These are phyloP conservation scores for Clarireedia hainanense DNA, from an alignment of 2,329 filamentous ascomycete genomes.

Conservation along the genomic window DNA sequence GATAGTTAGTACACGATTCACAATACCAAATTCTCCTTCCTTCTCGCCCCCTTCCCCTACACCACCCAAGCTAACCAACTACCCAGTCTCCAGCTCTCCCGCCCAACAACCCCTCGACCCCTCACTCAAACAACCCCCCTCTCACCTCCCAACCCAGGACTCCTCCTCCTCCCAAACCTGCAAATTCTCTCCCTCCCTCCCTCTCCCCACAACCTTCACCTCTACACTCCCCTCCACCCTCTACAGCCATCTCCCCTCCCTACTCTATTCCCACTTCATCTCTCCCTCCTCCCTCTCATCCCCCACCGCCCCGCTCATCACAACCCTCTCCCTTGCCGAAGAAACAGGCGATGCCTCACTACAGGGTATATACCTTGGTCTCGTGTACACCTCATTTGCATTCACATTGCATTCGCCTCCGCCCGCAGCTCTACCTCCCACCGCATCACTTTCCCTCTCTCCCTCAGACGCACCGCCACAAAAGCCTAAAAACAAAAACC, in stretches of 20 bases:
- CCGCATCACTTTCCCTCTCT: neutral
- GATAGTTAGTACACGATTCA: too few species aligned
- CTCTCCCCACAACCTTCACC: slow-evolving; percentile 4
- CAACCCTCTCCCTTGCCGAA: slow-evolving; percentile 1
- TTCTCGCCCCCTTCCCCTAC: neutral
- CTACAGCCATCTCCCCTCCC: neutral
- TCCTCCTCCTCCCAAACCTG: neutral
- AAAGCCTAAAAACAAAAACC: too few species aligned
- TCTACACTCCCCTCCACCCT: neutral
- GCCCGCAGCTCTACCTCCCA: neutral
- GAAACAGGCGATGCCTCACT: neutral
- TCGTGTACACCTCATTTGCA: neutral
- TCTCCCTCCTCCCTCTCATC: neutral
- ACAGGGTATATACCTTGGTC: slow-evolving; percentile 6
- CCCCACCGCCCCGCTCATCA: neutral
- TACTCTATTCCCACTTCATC: neutral
- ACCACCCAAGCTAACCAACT: neutral
- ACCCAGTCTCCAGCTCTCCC: too few species aligned
- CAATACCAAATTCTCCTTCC: too few species aligned
- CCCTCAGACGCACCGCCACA: too few species aligned
- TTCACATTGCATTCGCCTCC: neutral
- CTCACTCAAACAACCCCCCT: too few species aligned
- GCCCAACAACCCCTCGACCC: too few species aligned
- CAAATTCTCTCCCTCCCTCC: slow-evolving; percentile 1
- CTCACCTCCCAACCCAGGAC: neutral